Evolutionary conservation across 345 rosid species (phyloP).

Genomic region (Brassica cretica): DNA sequence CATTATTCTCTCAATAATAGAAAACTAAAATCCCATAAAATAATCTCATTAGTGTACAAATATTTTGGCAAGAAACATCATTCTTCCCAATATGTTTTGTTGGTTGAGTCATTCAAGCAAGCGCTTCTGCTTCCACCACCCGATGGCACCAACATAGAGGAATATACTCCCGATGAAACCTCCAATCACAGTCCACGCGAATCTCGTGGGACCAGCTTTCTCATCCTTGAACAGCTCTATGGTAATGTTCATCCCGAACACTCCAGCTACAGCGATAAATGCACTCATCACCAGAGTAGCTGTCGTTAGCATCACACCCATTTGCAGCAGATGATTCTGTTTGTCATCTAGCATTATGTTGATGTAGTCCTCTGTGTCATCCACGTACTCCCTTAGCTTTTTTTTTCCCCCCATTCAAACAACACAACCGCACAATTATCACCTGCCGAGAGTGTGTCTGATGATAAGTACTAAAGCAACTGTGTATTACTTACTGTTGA

Average conservation of each 20-base stretch:
- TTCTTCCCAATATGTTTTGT: neutral
- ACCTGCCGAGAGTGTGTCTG: neutral
- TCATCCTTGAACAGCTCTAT: constrained; percentile 51
- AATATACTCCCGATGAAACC: constrained; percentile 57
- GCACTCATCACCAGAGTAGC: constrained; percentile 78
- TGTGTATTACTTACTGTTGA: constrained; percentile 63
- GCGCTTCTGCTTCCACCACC: constrained; percentile 83
- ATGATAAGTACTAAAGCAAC: neutral
- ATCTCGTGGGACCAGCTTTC: constrained; percentile 41
- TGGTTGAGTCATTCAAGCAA: constrained; percentile 52
- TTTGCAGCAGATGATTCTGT: constrained; percentile 91
- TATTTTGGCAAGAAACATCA: neutral
- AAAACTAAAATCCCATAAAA: neutral
- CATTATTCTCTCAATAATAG: neutral
- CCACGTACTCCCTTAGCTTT: constrained; percentile 91
- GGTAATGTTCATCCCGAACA: constrained; percentile 73
- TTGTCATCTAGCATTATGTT: constrained; percentile 97
- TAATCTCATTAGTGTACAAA: neutral
- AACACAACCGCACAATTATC: constrained; percentile 7
- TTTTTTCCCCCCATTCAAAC: neutral
- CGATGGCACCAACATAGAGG: constrained; percentile 72
- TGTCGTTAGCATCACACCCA: constrained; percentile 93
- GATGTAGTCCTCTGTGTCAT: constrained; percentile 93
- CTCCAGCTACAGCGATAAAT: constrained; percentile 67
- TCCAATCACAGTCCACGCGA: constrained; percentile 77